Evolutionary conservation across 768 basidiomycete genomes (phyloP).

Genomic region (Mycena vulgaris): DNA sequence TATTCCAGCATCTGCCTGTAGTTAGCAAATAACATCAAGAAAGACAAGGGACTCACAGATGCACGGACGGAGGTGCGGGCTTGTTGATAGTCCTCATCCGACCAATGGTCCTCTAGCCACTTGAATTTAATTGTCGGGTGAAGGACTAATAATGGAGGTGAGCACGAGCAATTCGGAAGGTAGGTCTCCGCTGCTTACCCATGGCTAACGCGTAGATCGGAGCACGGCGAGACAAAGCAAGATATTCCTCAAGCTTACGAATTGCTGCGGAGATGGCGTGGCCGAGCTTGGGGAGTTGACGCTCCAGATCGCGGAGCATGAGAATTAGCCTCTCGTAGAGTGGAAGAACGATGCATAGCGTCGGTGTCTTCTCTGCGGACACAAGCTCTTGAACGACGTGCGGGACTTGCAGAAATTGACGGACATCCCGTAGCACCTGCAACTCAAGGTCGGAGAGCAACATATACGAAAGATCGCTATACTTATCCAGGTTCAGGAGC

Average conservation of each 20-base stretch:
- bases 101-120: slow-evolving; percentile 8
- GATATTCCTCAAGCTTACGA: slow-evolving; percentile 41
- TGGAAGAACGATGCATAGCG: slow-evolving; percentile 46
- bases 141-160: slow-evolving; percentile 28
- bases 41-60: background rate
- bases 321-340: slow-evolving; percentile 45
- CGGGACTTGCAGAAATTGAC: slow-evolving; percentile 38
- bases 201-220: slow-evolving; percentile 39
- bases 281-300: slow-evolving; percentile 2
- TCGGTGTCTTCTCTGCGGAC: slow-evolving; percentile 48
- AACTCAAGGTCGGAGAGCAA: background rate
- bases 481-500: slow-evolving; percentile 8
- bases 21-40: background rate
- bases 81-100: background rate
- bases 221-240: slow-evolving; percentile 27
- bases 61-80: background rate
- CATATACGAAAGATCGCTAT: slow-evolving; percentile 20
- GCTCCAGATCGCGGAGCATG: slow-evolving; percentile 22
- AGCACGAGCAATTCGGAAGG: background rate
- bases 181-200: slow-evolving; percentile 24
- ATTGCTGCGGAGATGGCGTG: slow-evolving; percentile 34
- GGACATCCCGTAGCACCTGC: slow-evolving; percentile 42
- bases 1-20: slow-evolving; percentile 6
- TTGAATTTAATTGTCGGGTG: slow-evolving; percentile 38
- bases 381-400: slow-evolving; percentile 45